phyloP scores from a whole-genome alignment of 2,329 filamentous ascomycete genomes.

The Aspergillus tubingensis region DNA sequence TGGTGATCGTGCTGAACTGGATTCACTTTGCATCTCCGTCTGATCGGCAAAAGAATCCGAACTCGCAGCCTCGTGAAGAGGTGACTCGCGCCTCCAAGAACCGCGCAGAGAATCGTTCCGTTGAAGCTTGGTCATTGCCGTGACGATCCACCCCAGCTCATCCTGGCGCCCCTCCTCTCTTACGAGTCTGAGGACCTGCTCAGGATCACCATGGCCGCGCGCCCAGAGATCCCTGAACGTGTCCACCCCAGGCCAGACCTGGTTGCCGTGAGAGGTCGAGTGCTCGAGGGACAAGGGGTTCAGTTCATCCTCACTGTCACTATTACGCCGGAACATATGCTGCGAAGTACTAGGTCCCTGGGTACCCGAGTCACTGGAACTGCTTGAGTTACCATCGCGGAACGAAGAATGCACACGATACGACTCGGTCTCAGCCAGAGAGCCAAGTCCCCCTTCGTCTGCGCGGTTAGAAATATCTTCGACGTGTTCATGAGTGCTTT shows the following conservation, averaged over 20 bases:
- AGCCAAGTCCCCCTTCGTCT: slow-evolving; percentile 11
- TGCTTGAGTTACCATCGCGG: not conserved
- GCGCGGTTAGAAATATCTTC: slow-evolving; percentile 14
- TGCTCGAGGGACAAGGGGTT: slow-evolving; percentile 10
- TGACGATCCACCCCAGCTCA: slow-evolving; percentile 61
- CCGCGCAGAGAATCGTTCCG: slow-evolving; percentile 8
- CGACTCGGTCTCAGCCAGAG: slow-evolving; percentile 5
- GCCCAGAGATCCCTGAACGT: slow-evolving; percentile 59
- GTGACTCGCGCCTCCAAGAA: slow-evolving; percentile 6
- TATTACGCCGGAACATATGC: slow-evolving; percentile 4
- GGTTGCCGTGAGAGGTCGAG: slow-evolving; percentile 13
- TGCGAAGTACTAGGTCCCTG: slow-evolving; percentile 2
- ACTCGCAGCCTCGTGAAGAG: slow-evolving; percentile 7
- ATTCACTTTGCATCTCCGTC: not conserved
- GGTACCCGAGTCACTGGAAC: not conserved
- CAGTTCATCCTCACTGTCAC: slow-evolving; percentile 12
- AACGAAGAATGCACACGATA: slow-evolving; percentile 15
- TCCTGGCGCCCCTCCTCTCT: slow-evolving; percentile 61
- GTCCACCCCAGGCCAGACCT: slow-evolving; percentile 40
- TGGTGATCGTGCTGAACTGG: not conserved
- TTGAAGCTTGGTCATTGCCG: slow-evolving; percentile 49
- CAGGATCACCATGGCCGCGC: slow-evolving; percentile 61
- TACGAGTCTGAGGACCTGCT: slow-evolving; percentile 62
- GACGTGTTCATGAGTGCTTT: slow-evolving; percentile 11
- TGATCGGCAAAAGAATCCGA: not conserved